phyloP scores from a whole-genome alignment of 257 asterid genomes.

The Osmanthus fragrans region DNA sequence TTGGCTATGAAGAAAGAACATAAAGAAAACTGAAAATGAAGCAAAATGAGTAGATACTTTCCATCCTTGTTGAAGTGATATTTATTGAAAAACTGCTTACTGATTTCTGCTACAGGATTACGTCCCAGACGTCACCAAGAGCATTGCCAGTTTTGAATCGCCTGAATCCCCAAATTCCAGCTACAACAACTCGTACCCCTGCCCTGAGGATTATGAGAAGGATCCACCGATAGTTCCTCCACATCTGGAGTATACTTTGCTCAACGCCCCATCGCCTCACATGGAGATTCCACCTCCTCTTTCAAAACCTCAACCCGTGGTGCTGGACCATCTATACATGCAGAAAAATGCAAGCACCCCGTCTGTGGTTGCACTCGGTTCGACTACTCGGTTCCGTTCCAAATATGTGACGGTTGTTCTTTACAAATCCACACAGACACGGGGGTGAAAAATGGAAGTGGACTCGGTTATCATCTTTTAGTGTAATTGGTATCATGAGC shows the following conservation, averaged over 20 bases:
- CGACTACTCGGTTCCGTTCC: conserved; percentile 80
- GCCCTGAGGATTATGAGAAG: conserved; percentile 76
- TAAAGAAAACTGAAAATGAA: too few species aligned
- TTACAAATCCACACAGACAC: conserved; percentile 78
- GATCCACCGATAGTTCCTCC: conserved; percentile 96
- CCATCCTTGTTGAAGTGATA: too few species aligned
- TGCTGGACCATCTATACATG: conserved; percentile 95
- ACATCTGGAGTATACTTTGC: conserved; percentile 76
- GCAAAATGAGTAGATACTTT: too few species aligned
- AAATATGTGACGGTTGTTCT: conserved; percentile 96
- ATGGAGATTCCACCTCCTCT: conserved; percentile 84
- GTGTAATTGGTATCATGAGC: too few species aligned
- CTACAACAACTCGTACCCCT: conserved; percentile 64
- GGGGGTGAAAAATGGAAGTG: conserved; percentile 38
- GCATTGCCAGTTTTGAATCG: conserved; percentile 89
- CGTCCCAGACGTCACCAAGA: conserved; percentile 78
- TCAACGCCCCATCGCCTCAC: conserved; percentile 73
- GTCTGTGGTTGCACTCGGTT: conserved; percentile 90
- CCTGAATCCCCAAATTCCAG: conserved; percentile 94
- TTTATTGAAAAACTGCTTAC: neutral
- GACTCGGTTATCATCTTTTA: too few species aligned
- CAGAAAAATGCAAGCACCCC: conserved; percentile 80
- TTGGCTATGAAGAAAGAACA: too few species aligned
- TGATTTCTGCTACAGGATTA: conserved; percentile 64
- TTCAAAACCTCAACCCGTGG: conserved; percentile 92